Evolutionary conservation across 2,329 filamentous ascomycete genomes (phyloP).

Genomic region (Rutstroemia sp.): DNA sequence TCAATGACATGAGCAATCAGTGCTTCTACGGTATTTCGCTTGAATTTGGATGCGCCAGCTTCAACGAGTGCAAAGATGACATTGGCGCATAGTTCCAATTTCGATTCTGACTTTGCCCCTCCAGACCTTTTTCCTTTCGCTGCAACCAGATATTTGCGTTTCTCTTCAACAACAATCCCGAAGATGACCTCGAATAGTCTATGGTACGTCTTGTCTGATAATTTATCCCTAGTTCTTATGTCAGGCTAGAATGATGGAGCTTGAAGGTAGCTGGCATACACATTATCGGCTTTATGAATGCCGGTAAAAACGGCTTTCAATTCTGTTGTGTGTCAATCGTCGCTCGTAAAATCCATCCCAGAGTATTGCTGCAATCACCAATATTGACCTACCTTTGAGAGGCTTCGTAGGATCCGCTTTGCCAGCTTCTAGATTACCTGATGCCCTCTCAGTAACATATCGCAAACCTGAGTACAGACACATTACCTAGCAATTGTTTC

Average conservation of each 20-base stretch:
- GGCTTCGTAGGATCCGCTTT: constrained; percentile 1
- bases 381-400: constrained; percentile 12
- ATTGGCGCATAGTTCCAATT: constrained; percentile 59
- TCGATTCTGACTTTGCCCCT: constrained; percentile 28
- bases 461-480: neutral
- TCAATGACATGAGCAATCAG: constrained; percentile 78
- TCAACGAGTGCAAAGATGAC: constrained; percentile 66
- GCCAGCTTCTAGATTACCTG: neutral
- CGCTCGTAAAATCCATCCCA: neutral
- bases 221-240: constrained; percentile 25
- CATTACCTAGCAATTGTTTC: constrained; percentile 2
- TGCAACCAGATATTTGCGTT: constrained; percentile 48
- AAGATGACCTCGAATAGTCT: constrained; percentile 78
- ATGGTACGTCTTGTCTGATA: constrained; percentile 75
- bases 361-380: too few species aligned
- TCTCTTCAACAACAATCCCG: constrained; percentile 58
- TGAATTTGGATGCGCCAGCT: constrained; percentile 60
- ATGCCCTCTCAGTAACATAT: neutral
- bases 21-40: constrained; percentile 68
- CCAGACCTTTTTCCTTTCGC: constrained; percentile 44
- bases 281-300: constrained; percentile 19
- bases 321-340: constrained; percentile 15
- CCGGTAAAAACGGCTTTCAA: constrained; percentile 25
- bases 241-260: constrained; percentile 10
- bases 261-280: constrained; percentile 16